These are phyloP conservation scores for Eucalyptus tenuipes DNA, from an alignment of 345 rosid genomes.

Conservation along the genomic window DNA sequence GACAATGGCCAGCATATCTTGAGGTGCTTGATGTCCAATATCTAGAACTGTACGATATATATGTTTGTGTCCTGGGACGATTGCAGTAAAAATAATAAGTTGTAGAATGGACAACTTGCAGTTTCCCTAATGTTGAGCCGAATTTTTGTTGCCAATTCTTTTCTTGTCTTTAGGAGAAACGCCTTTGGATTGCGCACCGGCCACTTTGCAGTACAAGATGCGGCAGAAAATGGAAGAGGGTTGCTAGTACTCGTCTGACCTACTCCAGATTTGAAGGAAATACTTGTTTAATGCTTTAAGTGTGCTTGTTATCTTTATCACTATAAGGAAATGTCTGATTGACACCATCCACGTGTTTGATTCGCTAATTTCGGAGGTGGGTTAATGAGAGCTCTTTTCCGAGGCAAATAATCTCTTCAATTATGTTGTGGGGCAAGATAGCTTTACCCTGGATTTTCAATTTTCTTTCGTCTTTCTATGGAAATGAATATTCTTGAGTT, in stretches of 20 bases:
- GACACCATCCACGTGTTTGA: background rate
- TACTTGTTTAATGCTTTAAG: background rate
- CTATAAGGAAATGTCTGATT: background rate
- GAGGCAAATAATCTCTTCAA: background rate
- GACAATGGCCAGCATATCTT: background rate
- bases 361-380: background rate
- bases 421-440: background rate
- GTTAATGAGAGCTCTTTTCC: background rate
- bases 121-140: background rate
- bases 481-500: background rate
- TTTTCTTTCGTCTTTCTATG: background rate
- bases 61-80: background rate
- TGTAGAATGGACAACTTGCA: background rate
- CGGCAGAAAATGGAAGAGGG: slow-evolving; percentile 40
- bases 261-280: background rate
- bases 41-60: background rate
- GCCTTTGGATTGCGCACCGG: slow-evolving; percentile 84
- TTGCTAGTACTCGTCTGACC: background rate
- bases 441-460: background rate
- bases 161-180: slow-evolving; percentile 53
- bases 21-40: background rate
- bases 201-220: slow-evolving; percentile 82
- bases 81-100: background rate
- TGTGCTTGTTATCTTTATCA: background rate
- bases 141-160: background rate